phyloP scores from a whole-genome alignment of 2,329 filamentous ascomycete species.

The Colletotrichum sp. region DNA sequence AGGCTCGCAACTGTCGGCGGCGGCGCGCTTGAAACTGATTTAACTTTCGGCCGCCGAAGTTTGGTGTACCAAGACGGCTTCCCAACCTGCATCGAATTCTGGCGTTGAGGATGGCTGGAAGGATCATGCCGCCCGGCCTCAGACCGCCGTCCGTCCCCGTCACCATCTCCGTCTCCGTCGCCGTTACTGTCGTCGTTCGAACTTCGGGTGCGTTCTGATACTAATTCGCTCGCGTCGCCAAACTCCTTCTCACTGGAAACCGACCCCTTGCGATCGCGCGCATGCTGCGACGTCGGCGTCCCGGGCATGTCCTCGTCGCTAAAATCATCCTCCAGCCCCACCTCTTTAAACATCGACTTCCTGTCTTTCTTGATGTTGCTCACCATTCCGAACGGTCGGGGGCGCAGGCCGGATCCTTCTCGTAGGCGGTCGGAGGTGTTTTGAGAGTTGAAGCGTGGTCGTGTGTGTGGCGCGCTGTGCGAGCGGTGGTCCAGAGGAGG shows the following conservation, averaged over 20 bases:
- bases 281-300: not conserved
- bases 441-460: slow-evolving; percentile 56
- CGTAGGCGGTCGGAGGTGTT: slow-evolving; percentile 56
- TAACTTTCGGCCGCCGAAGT: slow-evolving; percentile 48
- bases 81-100: slow-evolving; percentile 8
- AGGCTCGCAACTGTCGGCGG: slow-evolving; percentile 45
- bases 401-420: slow-evolving; percentile 46
- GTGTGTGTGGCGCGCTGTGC: slow-evolving; percentile 27
- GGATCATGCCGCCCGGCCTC: not conserved
- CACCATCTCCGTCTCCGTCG: slow-evolving; percentile 27
- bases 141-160: slow-evolving; percentile 20
- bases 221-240: slow-evolving; percentile 31
- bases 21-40: slow-evolving; percentile 47
- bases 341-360: slow-evolving; percentile 58
- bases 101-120: slow-evolving; percentile 27
- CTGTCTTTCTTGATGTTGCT: slow-evolving; percentile 55
- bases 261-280: slow-evolving; percentile 14
- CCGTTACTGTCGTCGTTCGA: slow-evolving; percentile 1
- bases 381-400: slow-evolving; percentile 43
- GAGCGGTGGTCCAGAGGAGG: slow-evolving; percentile 11
- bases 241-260: slow-evolving; percentile 33
- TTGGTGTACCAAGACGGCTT: slow-evolving; percentile 46
- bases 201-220: not conserved
- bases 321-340: slow-evolving; percentile 46
- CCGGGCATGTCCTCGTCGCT: slow-evolving; percentile 22